These are phyloP conservation scores for Steccherinum ochraceum DNA, from an alignment of 768 basidiomycete genomes.

Conservation along the genomic window DNA sequence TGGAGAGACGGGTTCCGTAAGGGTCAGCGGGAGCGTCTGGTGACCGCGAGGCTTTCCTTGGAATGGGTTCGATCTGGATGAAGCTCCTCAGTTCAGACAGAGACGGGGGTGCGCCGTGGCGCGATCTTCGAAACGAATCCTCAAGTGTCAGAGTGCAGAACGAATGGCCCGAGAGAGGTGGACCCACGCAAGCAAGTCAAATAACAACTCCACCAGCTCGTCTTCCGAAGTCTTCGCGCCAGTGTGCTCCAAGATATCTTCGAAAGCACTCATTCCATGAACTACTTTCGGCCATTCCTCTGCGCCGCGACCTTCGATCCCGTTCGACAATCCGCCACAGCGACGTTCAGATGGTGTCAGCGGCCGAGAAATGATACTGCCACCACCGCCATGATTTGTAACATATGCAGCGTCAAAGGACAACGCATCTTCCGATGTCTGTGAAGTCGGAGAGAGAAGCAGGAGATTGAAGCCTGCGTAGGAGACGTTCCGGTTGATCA, in stretches of 20 bases:
- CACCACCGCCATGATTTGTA: slow-evolving; percentile 70
- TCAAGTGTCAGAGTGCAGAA: not conserved
- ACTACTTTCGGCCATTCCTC: slow-evolving; percentile 71
- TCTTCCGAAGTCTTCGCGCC: slow-evolving; percentile 37
- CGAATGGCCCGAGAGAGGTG: not conserved
- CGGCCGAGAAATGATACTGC: slow-evolving; percentile 44
- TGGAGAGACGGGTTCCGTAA: slow-evolving; percentile 70
- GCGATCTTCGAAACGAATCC: slow-evolving; percentile 6
- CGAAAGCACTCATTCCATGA: slow-evolving; percentile 46
- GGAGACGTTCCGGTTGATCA: slow-evolving; percentile 40
- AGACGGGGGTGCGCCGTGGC: slow-evolving; percentile 9
- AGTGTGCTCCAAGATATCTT: slow-evolving; percentile 32
- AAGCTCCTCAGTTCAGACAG: slow-evolving; percentile 52
- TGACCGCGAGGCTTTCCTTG: slow-evolving; percentile 9
- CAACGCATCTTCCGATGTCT: slow-evolving; percentile 17
- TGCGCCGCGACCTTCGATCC: slow-evolving; percentile 56
- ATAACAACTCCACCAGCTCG: slow-evolving; percentile 50
- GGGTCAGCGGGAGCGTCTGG: not conserved
- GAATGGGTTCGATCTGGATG: slow-evolving; percentile 49
- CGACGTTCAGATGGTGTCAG: slow-evolving; percentile 43
- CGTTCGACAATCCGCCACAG: slow-evolving; percentile 68
- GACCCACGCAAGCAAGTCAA: slow-evolving; percentile 67
- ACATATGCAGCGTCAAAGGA: slow-evolving; percentile 49
- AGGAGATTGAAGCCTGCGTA: slow-evolving; percentile 83
- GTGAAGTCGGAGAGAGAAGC: slow-evolving; percentile 42